These are phyloP conservation scores for Carallia pectinifolia DNA, from an alignment of 345 rosid genomes.

Conservation along the genomic window DNA sequence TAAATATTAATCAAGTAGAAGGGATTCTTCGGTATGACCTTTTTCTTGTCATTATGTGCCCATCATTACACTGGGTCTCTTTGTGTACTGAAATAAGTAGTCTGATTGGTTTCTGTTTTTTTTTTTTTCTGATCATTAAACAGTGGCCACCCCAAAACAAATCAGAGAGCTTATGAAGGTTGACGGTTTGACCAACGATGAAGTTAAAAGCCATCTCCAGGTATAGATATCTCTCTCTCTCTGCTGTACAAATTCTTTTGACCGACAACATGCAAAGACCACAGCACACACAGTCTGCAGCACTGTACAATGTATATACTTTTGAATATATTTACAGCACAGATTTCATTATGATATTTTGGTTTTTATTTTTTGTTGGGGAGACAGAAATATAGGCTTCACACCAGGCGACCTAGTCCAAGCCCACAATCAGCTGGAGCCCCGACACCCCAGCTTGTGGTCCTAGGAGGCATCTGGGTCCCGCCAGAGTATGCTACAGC, in stretches of 20 bases:
- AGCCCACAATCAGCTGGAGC: slow-evolving; percentile 74
- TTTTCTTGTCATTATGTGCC: neutral
- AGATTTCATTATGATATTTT: slow-evolving; percentile 2
- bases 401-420: slow-evolving; percentile 93
- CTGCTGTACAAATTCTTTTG: slow-evolving; percentile 14
- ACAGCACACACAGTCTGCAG: slow-evolving; percentile 12
- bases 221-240: slow-evolving; percentile 60
- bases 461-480: slow-evolving; percentile 92
- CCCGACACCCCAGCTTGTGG: slow-evolving; percentile 64
- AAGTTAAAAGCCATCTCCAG: slow-evolving; percentile 99
- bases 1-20: no score
- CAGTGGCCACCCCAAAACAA: slow-evolving; percentile 98
- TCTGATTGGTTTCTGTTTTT: slow-evolving; percentile 16
- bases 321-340: slow-evolving; percentile 1
- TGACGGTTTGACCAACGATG: slow-evolving; percentile 99
- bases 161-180: slow-evolving; percentile 99
- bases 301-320: slow-evolving; percentile 17
- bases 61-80: neutral
- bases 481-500: slow-evolving; percentile 81
- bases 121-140: slow-evolving; percentile 1
- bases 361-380: neutral
- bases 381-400: slow-evolving; percentile 91
- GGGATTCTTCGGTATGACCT: neutral
- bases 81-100: neutral
- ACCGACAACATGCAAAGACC: slow-evolving; percentile 10